These are phyloP conservation scores for Coemansia sp. DNA, from an alignment of 192 early-diverging fungal species.

Conservation along the genomic window DNA sequence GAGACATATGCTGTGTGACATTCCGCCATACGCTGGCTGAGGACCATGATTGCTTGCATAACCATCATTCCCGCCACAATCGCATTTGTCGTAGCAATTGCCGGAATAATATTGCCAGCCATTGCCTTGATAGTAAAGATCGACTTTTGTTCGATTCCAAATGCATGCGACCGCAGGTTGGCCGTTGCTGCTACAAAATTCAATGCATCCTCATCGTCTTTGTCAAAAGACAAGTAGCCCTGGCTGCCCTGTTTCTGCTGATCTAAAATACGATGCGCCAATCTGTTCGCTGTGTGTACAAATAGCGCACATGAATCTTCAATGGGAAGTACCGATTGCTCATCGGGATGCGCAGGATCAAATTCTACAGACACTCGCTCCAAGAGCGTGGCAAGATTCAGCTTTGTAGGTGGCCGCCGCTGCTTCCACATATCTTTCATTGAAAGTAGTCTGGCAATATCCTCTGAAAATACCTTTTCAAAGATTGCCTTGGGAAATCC, in stretches of 20 bases:
- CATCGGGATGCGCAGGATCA: constrained; percentile 50
- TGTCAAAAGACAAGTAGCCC: constrained; percentile 78
- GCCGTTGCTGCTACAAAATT: constrained; percentile 92
- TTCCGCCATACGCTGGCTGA: constrained; percentile 27
- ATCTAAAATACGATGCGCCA: constrained; percentile 16
- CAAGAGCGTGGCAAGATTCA: constrained; percentile 58
- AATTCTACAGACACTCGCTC: constrained; percentile 1
- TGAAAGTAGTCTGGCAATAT: constrained; percentile 73
- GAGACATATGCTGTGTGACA: constrained; percentile 61
- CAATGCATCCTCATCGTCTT: constrained; percentile 90
- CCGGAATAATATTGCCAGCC: constrained; percentile 99
- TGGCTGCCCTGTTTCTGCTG: not conserved
- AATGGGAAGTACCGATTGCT: constrained; percentile 73
- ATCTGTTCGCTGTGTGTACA: constrained; percentile 47
- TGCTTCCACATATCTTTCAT: constrained; percentile 91
- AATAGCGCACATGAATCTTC: constrained; percentile 73
- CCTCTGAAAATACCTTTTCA: constrained; percentile 77
- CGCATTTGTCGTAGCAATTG: constrained; percentile 97
- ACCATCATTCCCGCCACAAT: constrained; percentile 94
- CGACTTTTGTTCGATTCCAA: constrained; percentile 75
- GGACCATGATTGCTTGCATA: constrained; percentile 77
- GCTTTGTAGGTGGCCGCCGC: constrained; percentile 66
- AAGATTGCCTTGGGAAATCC: constrained; percentile 68
- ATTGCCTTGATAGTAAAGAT: constrained; percentile 94
- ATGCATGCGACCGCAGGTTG: constrained; percentile 82